Conservation (phyloP, 768 basidiomycete species). For the Kondoa subrosea region DNA sequence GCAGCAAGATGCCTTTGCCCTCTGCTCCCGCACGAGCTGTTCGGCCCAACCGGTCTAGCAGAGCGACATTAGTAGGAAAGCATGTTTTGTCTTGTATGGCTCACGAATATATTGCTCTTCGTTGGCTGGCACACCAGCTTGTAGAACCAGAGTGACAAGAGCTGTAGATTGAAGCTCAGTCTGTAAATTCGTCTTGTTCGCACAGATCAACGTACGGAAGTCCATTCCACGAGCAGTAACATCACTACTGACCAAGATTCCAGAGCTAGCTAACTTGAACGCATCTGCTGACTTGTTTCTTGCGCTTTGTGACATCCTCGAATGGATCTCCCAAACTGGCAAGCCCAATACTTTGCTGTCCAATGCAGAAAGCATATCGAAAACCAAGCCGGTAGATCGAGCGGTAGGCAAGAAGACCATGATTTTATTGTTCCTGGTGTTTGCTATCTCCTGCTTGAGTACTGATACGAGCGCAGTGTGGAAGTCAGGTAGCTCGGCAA, state of each 20-base stretch:
- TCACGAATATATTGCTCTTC: constrained; percentile 33
- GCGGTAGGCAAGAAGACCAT: constrained; percentile 56
- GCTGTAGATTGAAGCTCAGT: too few relatives aligned
- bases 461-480: constrained; percentile 38
- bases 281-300: constrained; percentile 39
- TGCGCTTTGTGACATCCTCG: constrained; percentile 40
- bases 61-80: too few relatives aligned
- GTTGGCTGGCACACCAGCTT: constrained; percentile 35
- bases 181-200: background rate
- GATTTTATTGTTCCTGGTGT: constrained; percentile 31
- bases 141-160: constrained; percentile 46
- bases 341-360: constrained; percentile 15
- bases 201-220: background rate
- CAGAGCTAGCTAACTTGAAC: constrained; percentile 38
- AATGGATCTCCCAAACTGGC: constrained; percentile 37
- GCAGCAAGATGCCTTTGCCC: constrained; percentile 42
- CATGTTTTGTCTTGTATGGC: too few relatives aligned
- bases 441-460: constrained; percentile 32
- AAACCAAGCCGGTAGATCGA: constrained; percentile 40
- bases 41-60: constrained; percentile 32
- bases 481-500: constrained; percentile 31
- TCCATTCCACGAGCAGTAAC: constrained; percentile 35
- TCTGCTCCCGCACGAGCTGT: constrained; percentile 34
- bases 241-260: constrained; percentile 42
- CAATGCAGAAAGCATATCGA: constrained; percentile 29